phyloP scores from a whole-genome alignment of 768 basidiomycete species.

The Auriculariales sp. region DNA sequence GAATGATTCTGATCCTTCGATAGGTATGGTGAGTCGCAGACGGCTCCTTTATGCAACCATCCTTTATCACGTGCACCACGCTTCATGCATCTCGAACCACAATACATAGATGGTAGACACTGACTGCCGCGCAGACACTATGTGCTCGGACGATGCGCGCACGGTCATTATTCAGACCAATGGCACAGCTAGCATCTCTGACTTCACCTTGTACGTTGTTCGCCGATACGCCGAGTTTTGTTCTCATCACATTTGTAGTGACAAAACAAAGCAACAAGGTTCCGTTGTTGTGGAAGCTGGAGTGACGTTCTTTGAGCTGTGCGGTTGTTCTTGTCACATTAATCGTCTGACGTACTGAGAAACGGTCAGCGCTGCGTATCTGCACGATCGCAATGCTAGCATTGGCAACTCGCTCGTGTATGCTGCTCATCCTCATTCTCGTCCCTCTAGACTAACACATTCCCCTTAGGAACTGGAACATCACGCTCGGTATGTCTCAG shows the following conservation, averaged over 20 bases:
- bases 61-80: no score
- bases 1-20: no score
- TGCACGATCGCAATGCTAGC: constrained; percentile 3
- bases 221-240: no score
- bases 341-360: neutral
- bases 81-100: no score
- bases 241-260: no score
- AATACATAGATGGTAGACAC: no score
- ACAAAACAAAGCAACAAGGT: neutral
- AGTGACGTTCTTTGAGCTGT: constrained; percentile 5
- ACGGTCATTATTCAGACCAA: constrained; percentile 5
- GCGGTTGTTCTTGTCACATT: neutral
- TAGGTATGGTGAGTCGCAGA: no score
- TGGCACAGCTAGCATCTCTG: neutral
- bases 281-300: constrained; percentile 1
- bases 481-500: neutral
- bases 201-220: constrained; percentile 4
- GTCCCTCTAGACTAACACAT: neutral
- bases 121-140: neutral
- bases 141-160: constrained; percentile 4
- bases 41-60: no score
- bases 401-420: constrained; percentile 5
- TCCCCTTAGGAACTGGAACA: neutral
- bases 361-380: constrained; percentile 2
- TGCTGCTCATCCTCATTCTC: neutral